Evolutionary conservation across 2,329 filamentous ascomycete species (phyloP).

Genomic region (Penicillium griseofulvum): DNA sequence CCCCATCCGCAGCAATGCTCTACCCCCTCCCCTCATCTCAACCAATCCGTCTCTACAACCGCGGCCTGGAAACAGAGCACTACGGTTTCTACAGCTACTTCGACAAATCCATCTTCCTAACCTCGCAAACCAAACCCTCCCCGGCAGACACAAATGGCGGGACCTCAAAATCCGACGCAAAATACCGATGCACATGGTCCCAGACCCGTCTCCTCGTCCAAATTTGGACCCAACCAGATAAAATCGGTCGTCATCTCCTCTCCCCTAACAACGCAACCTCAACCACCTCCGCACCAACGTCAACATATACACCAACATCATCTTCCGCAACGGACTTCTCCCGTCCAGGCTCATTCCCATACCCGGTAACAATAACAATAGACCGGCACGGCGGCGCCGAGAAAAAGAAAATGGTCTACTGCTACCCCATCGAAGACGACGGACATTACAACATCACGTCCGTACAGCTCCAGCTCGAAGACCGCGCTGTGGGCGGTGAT

Average conservation of each 20-base stretch:
- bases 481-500: constrained; percentile 50
- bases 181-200: constrained; percentile 56
- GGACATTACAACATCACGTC: constrained; percentile 46
- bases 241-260: constrained; percentile 29
- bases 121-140: constrained; percentile 46
- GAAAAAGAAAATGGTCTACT: constrained; percentile 58
- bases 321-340: constrained; percentile 47
- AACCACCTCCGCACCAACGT: constrained; percentile 13
- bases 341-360: constrained; percentile 59
- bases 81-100: constrained; percentile 95
- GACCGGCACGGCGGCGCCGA: constrained; percentile 59
- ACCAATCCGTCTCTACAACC: constrained; percentile 80
- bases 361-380: constrained; percentile 58
- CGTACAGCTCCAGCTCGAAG: constrained; percentile 53
- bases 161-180: constrained; percentile 46
- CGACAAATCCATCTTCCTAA: constrained; percentile 79
- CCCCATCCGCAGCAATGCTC: constrained; percentile 68
- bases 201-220: constrained; percentile 61
- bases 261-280: constrained; percentile 10
- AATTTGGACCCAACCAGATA: constrained; percentile 58
- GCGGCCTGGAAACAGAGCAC: constrained; percentile 75
- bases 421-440: constrained; percentile 55
- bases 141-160: constrained; percentile 53
- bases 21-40: constrained; percentile 68
- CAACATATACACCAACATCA: constrained; percentile 15